phyloP scores from a whole-genome alignment of 2,329 filamentous ascomycete genomes.

The Parafenestella ontariensis region DNA sequence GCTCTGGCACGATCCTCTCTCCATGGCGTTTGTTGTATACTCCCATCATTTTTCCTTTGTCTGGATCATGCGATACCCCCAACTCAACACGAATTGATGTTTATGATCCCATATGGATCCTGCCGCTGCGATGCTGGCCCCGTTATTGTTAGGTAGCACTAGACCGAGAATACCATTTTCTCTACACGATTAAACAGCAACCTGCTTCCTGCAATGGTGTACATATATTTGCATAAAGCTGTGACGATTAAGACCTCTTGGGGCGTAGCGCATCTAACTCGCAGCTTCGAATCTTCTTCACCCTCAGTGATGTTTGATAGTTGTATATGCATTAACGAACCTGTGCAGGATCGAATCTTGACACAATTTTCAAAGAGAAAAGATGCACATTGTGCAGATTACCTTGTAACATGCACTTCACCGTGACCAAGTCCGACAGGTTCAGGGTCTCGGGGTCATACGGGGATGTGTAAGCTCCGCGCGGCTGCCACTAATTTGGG shows the following conservation, averaged over 20 bases:
- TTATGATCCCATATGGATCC: slow-evolving; percentile 7
- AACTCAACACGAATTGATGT: slow-evolving; percentile 16
- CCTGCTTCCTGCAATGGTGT: too few species aligned
- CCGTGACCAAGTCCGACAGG: neutral
- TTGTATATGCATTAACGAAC: too few species aligned
- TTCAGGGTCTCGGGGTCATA: slow-evolving; percentile 24
- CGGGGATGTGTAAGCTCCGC: slow-evolving; percentile 22
- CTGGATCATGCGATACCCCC: slow-evolving; percentile 37
- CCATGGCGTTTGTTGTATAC: slow-evolving; percentile 25
- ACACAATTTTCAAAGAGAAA: too few species aligned
- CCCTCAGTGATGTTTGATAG: too few species aligned
- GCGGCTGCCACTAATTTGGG: slow-evolving; percentile 36
- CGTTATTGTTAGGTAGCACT: slow-evolving; percentile 9
- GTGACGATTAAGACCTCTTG: too few species aligned
- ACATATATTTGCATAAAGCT: too few species aligned
- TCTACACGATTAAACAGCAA: neutral
- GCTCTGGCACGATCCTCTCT: slow-evolving; percentile 12
- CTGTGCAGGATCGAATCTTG: too few species aligned
- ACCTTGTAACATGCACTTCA: too few species aligned
- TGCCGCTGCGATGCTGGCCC: slow-evolving; percentile 16
- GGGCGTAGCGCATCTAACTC: too few species aligned
- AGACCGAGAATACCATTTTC: slow-evolving; percentile 10
- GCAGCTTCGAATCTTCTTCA: too few species aligned
- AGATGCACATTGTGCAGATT: neutral
- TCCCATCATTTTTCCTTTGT: slow-evolving; percentile 31